These are phyloP conservation scores for Neurospora sp. DNA, from an alignment of 495 filamentous ascomycete genomes.

Conservation along the genomic window DNA sequence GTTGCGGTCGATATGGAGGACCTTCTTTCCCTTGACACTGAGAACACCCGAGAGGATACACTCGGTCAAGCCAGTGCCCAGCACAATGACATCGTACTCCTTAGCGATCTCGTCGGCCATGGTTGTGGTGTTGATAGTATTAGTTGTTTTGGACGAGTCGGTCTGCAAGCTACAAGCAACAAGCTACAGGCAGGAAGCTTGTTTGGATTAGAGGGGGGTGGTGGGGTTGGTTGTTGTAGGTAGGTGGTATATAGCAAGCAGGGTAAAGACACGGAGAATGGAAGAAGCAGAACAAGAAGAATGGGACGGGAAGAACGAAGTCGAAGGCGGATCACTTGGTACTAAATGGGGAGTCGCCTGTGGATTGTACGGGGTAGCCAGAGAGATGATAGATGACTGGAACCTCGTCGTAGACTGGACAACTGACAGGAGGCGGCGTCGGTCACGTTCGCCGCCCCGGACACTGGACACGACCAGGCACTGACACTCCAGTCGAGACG, in stretches of 20 bases:
- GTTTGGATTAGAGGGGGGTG: neutral
- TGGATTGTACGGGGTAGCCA: neutral
- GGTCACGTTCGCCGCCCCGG: neutral
- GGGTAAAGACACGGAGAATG: neutral
- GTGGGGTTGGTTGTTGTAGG: neutral
- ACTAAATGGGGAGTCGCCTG: neutral
- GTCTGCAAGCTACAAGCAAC: neutral
- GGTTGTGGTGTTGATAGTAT: neutral
- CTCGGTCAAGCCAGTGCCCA: conserved; percentile 96
- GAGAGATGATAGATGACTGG: neutral
- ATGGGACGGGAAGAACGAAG: neutral
- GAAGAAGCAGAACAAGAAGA: neutral
- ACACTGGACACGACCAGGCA: too few species aligned
- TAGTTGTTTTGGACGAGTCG: neutral
- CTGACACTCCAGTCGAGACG: neutral
- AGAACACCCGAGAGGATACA: conserved; percentile 96
- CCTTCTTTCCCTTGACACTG: conserved; percentile 98
- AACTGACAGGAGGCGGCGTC: neutral
- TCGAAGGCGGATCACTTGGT: neutral
- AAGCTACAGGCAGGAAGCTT: neutral
- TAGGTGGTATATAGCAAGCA: neutral
- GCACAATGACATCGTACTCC: conserved; percentile 96
- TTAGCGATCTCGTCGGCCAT: conserved; percentile 91
- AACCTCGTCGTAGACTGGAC: neutral
- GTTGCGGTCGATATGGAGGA: conserved; percentile 97